These are phyloP conservation scores for Globisporangium solare DNA, from an alignment of 352 stramenopile species.

Conservation along the genomic window DNA sequence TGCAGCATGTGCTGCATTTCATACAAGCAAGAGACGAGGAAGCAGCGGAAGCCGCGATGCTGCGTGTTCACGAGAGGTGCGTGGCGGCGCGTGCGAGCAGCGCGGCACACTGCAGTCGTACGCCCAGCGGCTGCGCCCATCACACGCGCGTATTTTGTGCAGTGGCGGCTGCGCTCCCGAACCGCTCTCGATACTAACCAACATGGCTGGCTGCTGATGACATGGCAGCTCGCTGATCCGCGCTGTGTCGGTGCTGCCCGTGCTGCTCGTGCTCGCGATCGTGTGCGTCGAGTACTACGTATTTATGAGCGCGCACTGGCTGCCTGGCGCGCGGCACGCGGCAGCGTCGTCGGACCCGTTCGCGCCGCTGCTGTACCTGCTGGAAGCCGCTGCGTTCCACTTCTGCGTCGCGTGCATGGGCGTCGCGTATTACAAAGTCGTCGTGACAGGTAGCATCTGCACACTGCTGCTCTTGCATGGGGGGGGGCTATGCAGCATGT, in stretches of 20 bases:
- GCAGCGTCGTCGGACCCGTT: background rate
- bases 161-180: too few relatives aligned
- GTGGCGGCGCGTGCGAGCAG: background rate
- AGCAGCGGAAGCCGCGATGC: slow-evolving; percentile 23
- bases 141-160: background rate
- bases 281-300: slow-evolving; percentile 65
- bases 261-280: slow-evolving; percentile 58
- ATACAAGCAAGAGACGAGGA: background rate
- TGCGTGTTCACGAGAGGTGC: slow-evolving; percentile 73
- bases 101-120: too few relatives aligned
- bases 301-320: slow-evolving; percentile 48
- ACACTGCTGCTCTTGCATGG: background rate
- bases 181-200: too few relatives aligned
- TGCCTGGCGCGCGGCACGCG: slow-evolving; percentile 23
- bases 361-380: slow-evolving; percentile 18
- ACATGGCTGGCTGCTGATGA: background rate
- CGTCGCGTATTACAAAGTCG: slow-evolving; percentile 68
- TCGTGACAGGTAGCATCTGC: slow-evolving; percentile 49
- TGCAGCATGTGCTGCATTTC: too few relatives aligned
- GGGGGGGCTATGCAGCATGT: background rate
- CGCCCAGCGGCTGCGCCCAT: too few relatives aligned
- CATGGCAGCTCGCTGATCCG: slow-evolving; percentile 48
- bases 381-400: slow-evolving; percentile 57
- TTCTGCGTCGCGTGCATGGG: slow-evolving; percentile 40
- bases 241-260: slow-evolving; percentile 54